A percentile compares a stretch with the other conserved stretches of the same genome.
Conservation (phyloP, 139 green algal species). For the Limnomonas spitsbergensis region DNA sequence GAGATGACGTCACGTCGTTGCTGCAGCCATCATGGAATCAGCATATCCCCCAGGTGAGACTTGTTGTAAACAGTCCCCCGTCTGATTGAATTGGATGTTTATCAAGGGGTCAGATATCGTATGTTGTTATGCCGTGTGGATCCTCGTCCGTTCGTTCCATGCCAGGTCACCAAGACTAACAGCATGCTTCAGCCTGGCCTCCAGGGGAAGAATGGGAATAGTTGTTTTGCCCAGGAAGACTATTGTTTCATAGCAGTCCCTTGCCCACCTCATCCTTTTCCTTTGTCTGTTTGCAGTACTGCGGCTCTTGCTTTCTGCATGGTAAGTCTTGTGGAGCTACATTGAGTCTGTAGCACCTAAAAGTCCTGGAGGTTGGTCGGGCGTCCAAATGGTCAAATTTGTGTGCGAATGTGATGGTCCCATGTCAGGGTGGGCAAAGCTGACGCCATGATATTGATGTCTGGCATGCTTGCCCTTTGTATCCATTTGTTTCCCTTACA, state of each 20-base stretch:
- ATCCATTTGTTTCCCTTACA: background rate
- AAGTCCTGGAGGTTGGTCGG: background rate
- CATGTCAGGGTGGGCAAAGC: background rate
- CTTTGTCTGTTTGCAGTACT: constrained; percentile 11
- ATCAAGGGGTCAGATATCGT: no score
- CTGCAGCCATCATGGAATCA: constrained; percentile 23
- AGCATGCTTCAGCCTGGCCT: no score
- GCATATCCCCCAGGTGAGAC: constrained; percentile 5
- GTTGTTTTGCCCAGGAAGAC: no score
- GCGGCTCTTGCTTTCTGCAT: constrained; percentile 38
- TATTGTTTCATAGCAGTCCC: no score
- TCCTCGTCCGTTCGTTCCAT: no score
- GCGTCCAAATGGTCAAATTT: background rate
- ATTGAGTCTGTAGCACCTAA: background rate
- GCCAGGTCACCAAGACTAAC: no score
- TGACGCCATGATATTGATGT: background rate
- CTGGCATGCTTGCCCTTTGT: background rate
- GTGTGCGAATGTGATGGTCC: background rate
- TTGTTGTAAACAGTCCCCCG: no score
- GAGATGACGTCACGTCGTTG: constrained; percentile 17
- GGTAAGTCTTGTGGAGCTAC: constrained; percentile 32
- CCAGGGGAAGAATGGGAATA: no score
- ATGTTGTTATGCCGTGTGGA: no score
- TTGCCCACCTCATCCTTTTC: no score
- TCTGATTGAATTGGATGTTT: no score